These are phyloP conservation scores for Nakazawaea pomicola DNA, from an alignment of 805 yeast species.

Conservation along the genomic window DNA sequence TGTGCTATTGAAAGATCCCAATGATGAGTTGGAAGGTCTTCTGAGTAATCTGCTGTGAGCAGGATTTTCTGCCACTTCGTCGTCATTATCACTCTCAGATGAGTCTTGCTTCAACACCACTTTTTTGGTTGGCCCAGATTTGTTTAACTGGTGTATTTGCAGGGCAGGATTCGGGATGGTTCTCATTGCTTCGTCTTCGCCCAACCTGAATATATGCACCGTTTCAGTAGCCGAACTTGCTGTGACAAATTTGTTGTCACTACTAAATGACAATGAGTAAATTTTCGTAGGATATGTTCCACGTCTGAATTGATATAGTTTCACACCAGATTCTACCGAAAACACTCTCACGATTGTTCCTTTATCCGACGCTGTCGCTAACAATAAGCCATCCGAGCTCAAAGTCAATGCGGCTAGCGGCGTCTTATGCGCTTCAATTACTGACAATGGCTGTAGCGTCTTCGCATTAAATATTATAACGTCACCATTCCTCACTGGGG, in stretches of 20 bases:
- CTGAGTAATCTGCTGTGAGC: background rate
- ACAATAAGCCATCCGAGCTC: conserved; percentile 69
- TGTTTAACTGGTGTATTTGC: conserved; percentile 16
- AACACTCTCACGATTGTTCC: conserved; percentile 90
- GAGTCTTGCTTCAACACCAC: conserved; percentile 9
- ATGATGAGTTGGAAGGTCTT: conserved; percentile 16
- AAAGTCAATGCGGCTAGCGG: conserved; percentile 68
- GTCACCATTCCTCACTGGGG: conserved; percentile 49
- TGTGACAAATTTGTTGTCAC: conserved; percentile 66
- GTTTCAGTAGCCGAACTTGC: conserved; percentile 91
- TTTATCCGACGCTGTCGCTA: conserved; percentile 89
- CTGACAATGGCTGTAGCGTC: conserved; percentile 74
- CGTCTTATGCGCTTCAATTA: conserved; percentile 85
- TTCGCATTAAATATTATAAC: conserved; percentile 79
- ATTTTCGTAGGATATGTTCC: conserved; percentile 89
- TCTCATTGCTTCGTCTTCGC: conserved; percentile 37
- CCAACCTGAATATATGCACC: conserved; percentile 83
- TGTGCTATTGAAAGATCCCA: conserved; percentile 22
- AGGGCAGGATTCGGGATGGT: conserved; percentile 21
- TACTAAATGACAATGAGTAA: conserved; percentile 75
- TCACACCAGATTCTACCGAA: conserved; percentile 64
- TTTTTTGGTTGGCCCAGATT: conserved; percentile 10
- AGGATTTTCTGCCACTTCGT: conserved; percentile 14
- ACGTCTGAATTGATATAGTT: conserved; percentile 73
- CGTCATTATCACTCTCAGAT: conserved; percentile 15